These are phyloP conservation scores for Helotiales sp. DNA, from an alignment of 2,329 filamentous ascomycete genomes.

Conservation along the genomic window DNA sequence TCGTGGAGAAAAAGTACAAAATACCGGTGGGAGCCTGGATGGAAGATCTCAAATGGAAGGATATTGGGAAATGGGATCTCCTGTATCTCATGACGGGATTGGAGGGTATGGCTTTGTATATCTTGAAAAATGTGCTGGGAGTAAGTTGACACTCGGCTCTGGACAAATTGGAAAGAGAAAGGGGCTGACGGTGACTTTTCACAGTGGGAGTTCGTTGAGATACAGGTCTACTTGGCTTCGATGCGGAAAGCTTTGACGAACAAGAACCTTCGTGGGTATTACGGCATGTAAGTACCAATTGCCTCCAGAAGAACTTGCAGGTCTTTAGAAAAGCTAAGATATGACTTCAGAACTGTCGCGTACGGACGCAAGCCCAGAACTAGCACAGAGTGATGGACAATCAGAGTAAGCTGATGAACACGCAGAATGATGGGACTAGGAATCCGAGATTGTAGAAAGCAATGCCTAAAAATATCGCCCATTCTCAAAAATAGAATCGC, in stretches of 20 bases:
- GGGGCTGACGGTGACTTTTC: too few relatives aligned
- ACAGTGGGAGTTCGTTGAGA: background rate
- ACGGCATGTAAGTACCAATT: background rate
- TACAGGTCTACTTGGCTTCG: background rate
- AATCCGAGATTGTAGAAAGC: too few relatives aligned
- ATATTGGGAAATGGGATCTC: slow-evolving; percentile 29
- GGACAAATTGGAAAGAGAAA: too few relatives aligned
- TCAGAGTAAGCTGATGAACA: background rate
- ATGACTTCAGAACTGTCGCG: background rate
- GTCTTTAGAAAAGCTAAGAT: background rate
- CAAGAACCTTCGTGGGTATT: background rate
- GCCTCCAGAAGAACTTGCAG: background rate
- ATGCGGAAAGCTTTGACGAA: background rate
- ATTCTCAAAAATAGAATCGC: too few relatives aligned
- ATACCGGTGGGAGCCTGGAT: slow-evolving; percentile 60
- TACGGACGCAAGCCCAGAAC: background rate
- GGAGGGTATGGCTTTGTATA: slow-evolving; percentile 23
- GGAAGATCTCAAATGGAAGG: slow-evolving; percentile 38
- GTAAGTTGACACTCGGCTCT: background rate
- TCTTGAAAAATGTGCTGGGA: slow-evolving; percentile 14
- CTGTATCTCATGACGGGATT: slow-evolving; percentile 22
- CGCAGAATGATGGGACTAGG: background rate
- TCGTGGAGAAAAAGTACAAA: slow-evolving; percentile 45
- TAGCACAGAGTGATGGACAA: background rate
- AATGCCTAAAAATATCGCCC: too few relatives aligned